Conservation (phyloP, 345 rosid species). For the Camelina neglecta region DNA sequence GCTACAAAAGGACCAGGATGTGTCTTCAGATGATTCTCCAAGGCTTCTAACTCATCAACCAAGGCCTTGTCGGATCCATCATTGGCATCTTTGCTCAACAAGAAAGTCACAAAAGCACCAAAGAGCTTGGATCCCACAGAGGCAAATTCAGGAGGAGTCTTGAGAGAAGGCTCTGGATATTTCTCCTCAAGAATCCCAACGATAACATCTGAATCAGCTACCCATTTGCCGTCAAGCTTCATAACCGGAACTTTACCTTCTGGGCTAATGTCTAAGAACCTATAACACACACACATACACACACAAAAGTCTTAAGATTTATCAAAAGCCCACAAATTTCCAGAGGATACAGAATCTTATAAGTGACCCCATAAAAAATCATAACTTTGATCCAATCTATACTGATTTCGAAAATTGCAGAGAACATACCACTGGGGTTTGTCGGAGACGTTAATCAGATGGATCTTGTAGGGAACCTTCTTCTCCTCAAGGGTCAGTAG, state of each 20-base stretch:
- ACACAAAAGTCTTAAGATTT: neutral
- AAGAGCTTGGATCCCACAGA: conserved; percentile 79
- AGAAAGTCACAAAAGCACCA: conserved; percentile 62
- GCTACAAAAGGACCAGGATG: conserved; percentile 84
- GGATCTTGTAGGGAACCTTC: conserved; percentile 63
- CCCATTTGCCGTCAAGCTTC: conserved; percentile 86
- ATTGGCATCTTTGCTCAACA: conserved; percentile 82
- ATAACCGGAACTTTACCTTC: conserved; percentile 82
- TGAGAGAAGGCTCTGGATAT: conserved; percentile 73
- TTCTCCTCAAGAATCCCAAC: conserved; percentile 82
- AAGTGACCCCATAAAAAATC: neutral
- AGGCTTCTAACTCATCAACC: conserved; percentile 71
- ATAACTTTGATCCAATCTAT: neutral
- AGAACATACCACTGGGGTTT: conserved; percentile 74
- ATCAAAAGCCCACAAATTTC: neutral
- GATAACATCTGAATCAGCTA: conserved; percentile 82
- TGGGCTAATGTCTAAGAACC: conserved; percentile 79
- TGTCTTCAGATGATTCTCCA: conserved; percentile 76
- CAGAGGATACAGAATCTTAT: neutral
- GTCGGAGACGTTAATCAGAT: conserved; percentile 56
- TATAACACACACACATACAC: conserved; percentile 28
- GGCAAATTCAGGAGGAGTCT: conserved; percentile 67
- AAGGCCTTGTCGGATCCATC: conserved; percentile 81
- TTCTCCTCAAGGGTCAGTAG: conserved; percentile 85
- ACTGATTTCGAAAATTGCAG: conserved; percentile 44